Percentiles rank a stretch among this genome's conserved stretches.
Evolutionary conservation across 1,284 basidiomycete species (phyloP).

Genomic region (Ustilago lituana): DNA sequence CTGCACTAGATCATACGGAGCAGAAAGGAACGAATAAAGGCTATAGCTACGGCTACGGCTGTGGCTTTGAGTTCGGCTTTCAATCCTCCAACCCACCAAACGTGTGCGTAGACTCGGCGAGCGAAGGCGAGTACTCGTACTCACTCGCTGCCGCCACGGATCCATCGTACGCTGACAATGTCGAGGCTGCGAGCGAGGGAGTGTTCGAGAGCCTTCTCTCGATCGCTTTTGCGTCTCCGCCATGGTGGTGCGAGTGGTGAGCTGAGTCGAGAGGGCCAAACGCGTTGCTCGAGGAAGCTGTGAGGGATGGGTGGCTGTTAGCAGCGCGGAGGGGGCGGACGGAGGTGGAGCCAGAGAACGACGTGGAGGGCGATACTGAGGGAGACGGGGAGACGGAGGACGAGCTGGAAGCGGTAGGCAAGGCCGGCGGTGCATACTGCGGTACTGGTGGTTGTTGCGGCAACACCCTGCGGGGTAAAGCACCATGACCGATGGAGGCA

Average conservation of each 20-base stretch:
- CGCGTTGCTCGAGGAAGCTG: too few species aligned
- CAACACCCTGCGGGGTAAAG: too few species aligned
- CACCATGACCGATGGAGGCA: too few species aligned
- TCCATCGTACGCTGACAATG: background rate
- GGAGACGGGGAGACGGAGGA: background rate
- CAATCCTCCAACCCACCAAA: conserved; percentile 32
- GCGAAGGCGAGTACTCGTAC: conserved; percentile 13
- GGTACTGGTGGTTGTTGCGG: conserved; percentile 10
- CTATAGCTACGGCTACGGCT: too few species aligned
- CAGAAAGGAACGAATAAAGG: too few species aligned
- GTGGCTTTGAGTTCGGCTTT: too few species aligned
- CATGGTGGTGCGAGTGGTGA: too few species aligned
- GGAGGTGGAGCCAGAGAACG: background rate
- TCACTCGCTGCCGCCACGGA: conserved; percentile 2
- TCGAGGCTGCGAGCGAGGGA: background rate
- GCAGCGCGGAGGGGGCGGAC: background rate
- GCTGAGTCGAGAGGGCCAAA: too few species aligned
- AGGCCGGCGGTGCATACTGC: conserved; percentile 14
- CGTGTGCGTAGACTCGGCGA: conserved; percentile 22
- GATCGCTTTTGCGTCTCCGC: background rate
- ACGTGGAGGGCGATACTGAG: background rate
- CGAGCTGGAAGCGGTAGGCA: too few species aligned
- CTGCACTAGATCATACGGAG: too few species aligned
- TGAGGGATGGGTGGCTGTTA: background rate
- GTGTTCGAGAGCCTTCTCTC: conserved; percentile 13